These are phyloP conservation scores for Vigna unguiculata DNA, from an alignment of 306 rosid species.

Conservation along the genomic window DNA sequence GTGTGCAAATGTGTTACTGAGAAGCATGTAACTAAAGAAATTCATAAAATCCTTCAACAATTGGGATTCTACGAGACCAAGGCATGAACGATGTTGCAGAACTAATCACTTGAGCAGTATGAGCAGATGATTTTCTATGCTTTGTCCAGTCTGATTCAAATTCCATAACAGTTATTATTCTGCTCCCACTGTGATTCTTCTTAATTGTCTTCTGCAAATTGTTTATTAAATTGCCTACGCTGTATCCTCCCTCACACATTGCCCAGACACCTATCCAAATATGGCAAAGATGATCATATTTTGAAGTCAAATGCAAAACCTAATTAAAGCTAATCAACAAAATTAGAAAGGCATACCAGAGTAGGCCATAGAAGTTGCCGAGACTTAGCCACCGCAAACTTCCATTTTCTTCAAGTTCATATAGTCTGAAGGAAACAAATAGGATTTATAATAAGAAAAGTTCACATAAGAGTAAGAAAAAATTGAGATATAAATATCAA, in stretches of 20 bases:
- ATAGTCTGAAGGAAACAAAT: constrained; percentile 45
- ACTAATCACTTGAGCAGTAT: constrained; percentile 78
- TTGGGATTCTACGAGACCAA: constrained; percentile 94
- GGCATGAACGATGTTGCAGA: constrained; percentile 81
- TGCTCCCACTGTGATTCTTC: constrained; percentile 53
- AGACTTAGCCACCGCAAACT: constrained; percentile 73
- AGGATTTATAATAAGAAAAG: not conserved
- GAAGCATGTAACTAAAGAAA: constrained; percentile 55
- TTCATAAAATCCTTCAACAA: constrained; percentile 82
- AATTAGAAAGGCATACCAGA: constrained; percentile 53
- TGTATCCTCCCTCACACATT: constrained; percentile 66
- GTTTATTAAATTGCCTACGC: constrained; percentile 46
- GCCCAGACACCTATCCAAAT: constrained; percentile 59
- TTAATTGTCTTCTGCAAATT: constrained; percentile 43
- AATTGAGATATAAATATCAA: not conserved
- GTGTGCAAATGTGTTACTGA: constrained; percentile 32
- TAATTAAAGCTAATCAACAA: constrained; percentile 11
- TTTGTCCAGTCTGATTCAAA: constrained; percentile 79
- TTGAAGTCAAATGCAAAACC: constrained; percentile 9
- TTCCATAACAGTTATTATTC: constrained; percentile 75
- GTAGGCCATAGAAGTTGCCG: constrained; percentile 59
- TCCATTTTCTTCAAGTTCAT: constrained; percentile 66
- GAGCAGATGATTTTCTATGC: constrained; percentile 75
- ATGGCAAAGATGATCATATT: constrained; percentile 6
- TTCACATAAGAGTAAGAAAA: constrained; percentile 15